These are phyloP conservation scores for Penicillium atrosanguineum DNA, from an alignment of 495 filamentous ascomycete genomes.

Conservation along the genomic window DNA sequence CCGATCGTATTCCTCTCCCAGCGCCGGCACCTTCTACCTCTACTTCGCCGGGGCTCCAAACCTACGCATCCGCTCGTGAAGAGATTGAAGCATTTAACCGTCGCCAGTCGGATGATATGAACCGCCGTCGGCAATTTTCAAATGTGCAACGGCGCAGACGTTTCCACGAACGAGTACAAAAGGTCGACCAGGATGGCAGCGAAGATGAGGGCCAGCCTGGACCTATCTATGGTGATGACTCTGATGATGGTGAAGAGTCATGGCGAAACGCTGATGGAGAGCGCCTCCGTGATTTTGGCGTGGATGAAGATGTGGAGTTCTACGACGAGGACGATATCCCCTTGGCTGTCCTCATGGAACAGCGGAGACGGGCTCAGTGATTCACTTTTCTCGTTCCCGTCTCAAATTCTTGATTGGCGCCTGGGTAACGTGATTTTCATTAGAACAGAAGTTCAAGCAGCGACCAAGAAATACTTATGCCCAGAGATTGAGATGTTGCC, in stretches of 20 bases:
- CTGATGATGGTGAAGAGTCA: conserved; percentile 53
- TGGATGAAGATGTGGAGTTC: conserved; percentile 79
- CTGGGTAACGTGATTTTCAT: not conserved
- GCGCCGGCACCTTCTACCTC: conserved; percentile 23
- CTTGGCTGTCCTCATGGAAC: conserved; percentile 46
- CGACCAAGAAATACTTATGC: not conserved
- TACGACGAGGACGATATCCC: conserved; percentile 82
- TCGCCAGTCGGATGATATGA: conserved; percentile 55
- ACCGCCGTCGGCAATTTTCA: conserved; percentile 29
- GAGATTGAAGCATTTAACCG: conserved; percentile 55
- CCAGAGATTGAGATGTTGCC: not conserved
- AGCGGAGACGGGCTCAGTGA: conserved; percentile 17
- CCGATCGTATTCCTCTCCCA: conserved; percentile 67
- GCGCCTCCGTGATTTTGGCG: conserved; percentile 81
- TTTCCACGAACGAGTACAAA: conserved; percentile 48
- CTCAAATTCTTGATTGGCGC: not conserved
- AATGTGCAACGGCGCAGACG: conserved; percentile 45
- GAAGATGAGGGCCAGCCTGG: conserved; percentile 30
- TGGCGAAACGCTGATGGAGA: conserved; percentile 91
- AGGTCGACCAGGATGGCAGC: conserved; percentile 33
- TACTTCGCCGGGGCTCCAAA: conserved; percentile 31
- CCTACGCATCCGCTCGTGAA: conserved; percentile 38
- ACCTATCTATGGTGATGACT: conserved; percentile 26
- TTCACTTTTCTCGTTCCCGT: not conserved
- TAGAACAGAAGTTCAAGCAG: not conserved